Conservation (phyloP, 2,329 filamentous ascomycete species). For the Exophiala aquamarina region DNA sequence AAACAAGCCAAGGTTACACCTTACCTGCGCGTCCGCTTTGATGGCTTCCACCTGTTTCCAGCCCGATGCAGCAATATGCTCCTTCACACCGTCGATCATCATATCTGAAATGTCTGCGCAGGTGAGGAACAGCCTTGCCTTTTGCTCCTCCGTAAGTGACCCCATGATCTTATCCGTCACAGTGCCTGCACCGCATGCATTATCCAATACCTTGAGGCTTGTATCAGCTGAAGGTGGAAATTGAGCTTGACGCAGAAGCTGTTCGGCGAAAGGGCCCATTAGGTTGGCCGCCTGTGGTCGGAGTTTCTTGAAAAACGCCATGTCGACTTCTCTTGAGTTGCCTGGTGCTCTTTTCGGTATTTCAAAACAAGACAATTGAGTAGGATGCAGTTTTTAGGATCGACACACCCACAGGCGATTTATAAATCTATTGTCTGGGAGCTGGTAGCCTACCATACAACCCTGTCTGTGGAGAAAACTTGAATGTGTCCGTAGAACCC, state of each 20-base stretch:
- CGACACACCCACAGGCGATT: too few relatives aligned
- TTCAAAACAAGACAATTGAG: too few relatives aligned
- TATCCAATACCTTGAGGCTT: conserved; percentile 10
- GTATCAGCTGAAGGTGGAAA: conserved; percentile 3
- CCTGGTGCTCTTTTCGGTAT: too few relatives aligned
- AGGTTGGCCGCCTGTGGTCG: conserved; percentile 2
- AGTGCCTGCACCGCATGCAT: conserved; percentile 8
- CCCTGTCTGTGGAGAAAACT: too few relatives aligned
- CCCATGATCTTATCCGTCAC: conserved; percentile 8
- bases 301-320: conserved; percentile 6
- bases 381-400: too few relatives aligned
- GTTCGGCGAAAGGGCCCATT: conserved; percentile 11
- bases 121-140: conserved; percentile 5
- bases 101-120: conserved; percentile 14
- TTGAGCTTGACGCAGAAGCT: not conserved
- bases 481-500: too few relatives aligned
- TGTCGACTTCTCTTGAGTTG: too few relatives aligned
- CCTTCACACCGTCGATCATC: conserved; percentile 1
- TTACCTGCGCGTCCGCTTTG: conserved; percentile 9
- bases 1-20: not conserved
- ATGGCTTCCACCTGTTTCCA: conserved; percentile 6
- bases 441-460: too few relatives aligned
- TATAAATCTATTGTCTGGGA: too few relatives aligned
- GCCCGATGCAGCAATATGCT: conserved; percentile 1
- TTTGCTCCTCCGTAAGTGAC: not conserved